phyloP scores from a whole-genome alignment of 257 asterid species.

The Solanum infundibuliforme region DNA sequence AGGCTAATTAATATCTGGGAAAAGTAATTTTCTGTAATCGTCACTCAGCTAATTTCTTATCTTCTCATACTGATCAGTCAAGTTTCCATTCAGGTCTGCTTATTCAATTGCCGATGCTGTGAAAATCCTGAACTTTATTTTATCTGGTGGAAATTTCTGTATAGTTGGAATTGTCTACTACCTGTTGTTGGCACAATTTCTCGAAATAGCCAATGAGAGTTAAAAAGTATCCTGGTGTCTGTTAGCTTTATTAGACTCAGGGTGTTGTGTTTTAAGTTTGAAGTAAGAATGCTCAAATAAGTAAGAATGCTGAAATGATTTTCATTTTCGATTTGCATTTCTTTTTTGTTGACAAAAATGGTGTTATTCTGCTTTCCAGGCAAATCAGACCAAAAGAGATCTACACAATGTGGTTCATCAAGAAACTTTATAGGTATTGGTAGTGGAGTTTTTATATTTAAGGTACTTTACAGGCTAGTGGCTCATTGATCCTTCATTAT shows the following conservation, averaged over 20 bases:
- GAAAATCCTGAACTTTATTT: not conserved
- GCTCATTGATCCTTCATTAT: not conserved
- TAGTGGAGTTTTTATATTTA: not conserved
- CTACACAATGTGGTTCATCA: not conserved
- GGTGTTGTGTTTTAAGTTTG: not conserved
- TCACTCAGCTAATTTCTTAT: not conserved
- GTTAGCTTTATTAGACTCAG: not conserved
- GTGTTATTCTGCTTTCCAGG: not conserved
- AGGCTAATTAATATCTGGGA: not conserved
- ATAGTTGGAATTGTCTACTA: not conserved
- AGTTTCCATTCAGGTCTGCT: not conserved
- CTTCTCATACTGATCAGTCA: not conserved
- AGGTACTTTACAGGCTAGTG: not conserved
- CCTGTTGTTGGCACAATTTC: not conserved
- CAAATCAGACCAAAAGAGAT: not conserved
- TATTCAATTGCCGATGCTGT: not conserved
- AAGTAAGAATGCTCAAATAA: not conserved
- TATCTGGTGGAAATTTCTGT: not conserved
- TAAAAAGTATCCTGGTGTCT: not conserved
- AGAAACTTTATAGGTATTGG: not conserved
- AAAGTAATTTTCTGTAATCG: not conserved
- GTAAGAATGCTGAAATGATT: not conserved
- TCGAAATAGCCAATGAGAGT: not conserved
- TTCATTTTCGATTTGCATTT: not conserved
- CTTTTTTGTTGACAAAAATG: not conserved